Percentiles rank a stretch among this genome's conserved stretches.
Evolutionary conservation across 1,284 basidiomycete species (phyloP).

Genomic region (Moesziomyces aphidis): DNA sequence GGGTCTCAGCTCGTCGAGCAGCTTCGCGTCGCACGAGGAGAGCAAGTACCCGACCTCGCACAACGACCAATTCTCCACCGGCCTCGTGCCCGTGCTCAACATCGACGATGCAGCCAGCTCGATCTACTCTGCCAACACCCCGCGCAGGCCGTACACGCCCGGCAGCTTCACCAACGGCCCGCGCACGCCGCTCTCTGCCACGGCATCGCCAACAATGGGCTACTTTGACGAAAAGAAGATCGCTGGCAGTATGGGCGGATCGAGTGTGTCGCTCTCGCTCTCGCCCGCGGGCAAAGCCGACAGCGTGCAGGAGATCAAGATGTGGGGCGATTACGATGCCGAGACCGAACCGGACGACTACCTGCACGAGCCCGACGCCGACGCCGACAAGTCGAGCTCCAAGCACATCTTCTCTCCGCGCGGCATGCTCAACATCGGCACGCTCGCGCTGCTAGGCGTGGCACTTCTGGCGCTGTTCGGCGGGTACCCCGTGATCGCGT

Average conservation of each 20-base stretch:
- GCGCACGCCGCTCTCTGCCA: conserved; percentile 26
- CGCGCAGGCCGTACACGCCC: conserved; percentile 34
- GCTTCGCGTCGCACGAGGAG: conserved; percentile 22
- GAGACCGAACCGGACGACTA: conserved; percentile 32
- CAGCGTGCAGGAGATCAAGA: conserved; percentile 18
- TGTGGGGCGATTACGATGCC: conserved; percentile 38
- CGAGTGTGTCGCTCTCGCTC: conserved; percentile 5
- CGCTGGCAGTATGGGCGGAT: background rate
- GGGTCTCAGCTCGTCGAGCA: conserved; percentile 18
- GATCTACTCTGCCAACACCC: conserved; percentile 9
- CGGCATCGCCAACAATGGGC: conserved; percentile 7
- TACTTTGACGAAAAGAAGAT: conserved; percentile 41
- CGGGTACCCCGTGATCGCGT: conserved; percentile 51
- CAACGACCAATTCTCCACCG: conserved; percentile 22
- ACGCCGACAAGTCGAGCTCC: conserved; percentile 18
- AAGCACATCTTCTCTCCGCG: conserved; percentile 21
- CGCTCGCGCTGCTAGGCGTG: conserved; percentile 29
- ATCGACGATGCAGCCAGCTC: conserved; percentile 25
- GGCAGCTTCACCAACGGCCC: conserved; percentile 34
- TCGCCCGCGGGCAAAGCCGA: conserved; percentile 10
- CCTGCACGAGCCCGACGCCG: conserved; percentile 43
- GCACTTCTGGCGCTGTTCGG: conserved; percentile 49
- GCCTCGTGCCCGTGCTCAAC: conserved; percentile 37
- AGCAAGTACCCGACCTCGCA: conserved; percentile 21
- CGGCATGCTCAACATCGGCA: conserved; percentile 47